Evolutionary conservation across 2,329 filamentous ascomycete genomes (phyloP), one percentile per base, ranked within the genome.

Genomic region (Davidsoniella eucalypti): DNA sequence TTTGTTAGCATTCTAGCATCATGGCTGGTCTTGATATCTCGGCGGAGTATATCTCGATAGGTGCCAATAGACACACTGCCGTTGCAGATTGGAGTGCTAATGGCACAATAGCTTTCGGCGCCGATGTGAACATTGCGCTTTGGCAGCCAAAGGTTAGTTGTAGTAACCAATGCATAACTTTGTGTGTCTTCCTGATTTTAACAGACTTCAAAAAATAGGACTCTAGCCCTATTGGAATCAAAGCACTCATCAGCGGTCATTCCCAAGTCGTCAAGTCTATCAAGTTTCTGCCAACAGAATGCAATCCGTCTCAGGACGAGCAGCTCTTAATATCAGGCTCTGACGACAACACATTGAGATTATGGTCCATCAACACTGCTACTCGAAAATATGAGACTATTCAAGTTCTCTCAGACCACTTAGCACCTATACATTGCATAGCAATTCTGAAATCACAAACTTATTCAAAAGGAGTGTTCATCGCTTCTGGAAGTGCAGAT

Each of bases 11-110:
- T 18, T n/a, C 29, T n/a, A 44, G 3, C 9, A 23, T 10, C 16
- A 51, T 64, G 61, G 57, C 57, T 51, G 53, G 53, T 43, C 55
- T 56, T 37, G 57, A 56, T 39, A 58, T 70, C 25, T 64, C 63
- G 25, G 60, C 68, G 55, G 65, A 70, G 55, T 78, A 79, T 57
- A 63, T 92, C 57, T 81, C 86, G 44, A 79, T 82, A 55, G 92
- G 92, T 54, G 90, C 87, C 44, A 98, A 96, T 64, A 76, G 90
- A 58, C 86, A 96, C 59, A 84, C 90, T 16, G 80, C 82, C 14
- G 84, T 87, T 25, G 88, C 90, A 25, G 90, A 96, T 67, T 98
- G 92, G 92, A 79, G 84, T 61, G 61, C 66, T 17, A 67, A 73
- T 55, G 84, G 83, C 8, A 62, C 87, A 42, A 70, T 98, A 49